Evolutionary conservation across 2,329 filamentous ascomycete species (phyloP).

Genomic region (Hymenoscyphus linearis): DNA sequence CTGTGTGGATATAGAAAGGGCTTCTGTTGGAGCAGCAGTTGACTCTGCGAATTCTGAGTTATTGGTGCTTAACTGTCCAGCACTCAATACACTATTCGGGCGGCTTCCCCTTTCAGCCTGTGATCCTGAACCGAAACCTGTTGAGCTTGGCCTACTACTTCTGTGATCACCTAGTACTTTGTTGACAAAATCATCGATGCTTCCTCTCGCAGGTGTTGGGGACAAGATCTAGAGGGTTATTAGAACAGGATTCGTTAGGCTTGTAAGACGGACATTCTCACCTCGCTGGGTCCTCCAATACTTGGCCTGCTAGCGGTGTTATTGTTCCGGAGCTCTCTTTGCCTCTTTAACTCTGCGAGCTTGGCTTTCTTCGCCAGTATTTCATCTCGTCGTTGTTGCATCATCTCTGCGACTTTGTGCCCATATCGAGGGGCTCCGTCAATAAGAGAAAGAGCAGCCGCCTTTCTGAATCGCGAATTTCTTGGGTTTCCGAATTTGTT

Average conservation of each 20-base stretch:
- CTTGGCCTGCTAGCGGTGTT: constrained; percentile 65
- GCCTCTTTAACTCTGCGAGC: constrained; percentile 90
- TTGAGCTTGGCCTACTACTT: constrained; percentile 67
- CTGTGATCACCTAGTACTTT: constrained; percentile 67
- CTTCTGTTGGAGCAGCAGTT: constrained; percentile 36
- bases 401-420: constrained; percentile 33
- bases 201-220: constrained; percentile 66
- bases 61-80: constrained; percentile 73
- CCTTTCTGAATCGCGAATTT: not conserved
- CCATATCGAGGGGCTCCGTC: constrained; percentile 22
- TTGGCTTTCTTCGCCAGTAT: constrained; percentile 95
- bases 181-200: constrained; percentile 81
- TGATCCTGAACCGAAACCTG: constrained; percentile 59
- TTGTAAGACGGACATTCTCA: constrained; percentile 38
- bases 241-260: constrained; percentile 25
- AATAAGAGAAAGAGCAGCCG: not conserved
- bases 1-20: constrained; percentile 46
- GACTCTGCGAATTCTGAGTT: constrained; percentile 55
- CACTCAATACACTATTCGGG: constrained; percentile 81
- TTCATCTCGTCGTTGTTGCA: constrained; percentile 84
- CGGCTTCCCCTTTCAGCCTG: constrained; percentile 66
- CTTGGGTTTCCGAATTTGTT: not conserved
- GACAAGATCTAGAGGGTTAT: constrained; percentile 53
- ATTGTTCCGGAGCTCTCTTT: constrained; percentile 76
- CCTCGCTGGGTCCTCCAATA: constrained; percentile 65